Conservation (phyloP, 495 filamentous ascomycete genomes). For the Lindgomyces ingoldianus region DNA sequence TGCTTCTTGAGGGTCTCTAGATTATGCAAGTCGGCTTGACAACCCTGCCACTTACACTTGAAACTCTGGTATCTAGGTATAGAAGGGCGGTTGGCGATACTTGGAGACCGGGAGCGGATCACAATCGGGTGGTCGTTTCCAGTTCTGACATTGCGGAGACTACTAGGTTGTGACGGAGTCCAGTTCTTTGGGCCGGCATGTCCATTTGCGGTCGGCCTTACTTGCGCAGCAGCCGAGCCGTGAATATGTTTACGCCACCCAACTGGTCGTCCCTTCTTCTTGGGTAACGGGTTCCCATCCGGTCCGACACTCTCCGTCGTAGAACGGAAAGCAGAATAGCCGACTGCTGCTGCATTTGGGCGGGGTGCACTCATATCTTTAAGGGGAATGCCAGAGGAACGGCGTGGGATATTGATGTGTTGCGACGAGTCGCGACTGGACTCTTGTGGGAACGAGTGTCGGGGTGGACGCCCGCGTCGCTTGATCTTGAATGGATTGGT, state of each 20-base stretch:
- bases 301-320: slow-evolving; percentile 9
- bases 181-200: slow-evolving; percentile 3
- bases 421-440: not conserved
- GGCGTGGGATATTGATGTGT: not conserved
- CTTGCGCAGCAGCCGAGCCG: slow-evolving; percentile 27
- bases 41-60: slow-evolving; percentile 65
- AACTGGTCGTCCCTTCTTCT: slow-evolving; percentile 48
- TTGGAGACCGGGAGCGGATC: slow-evolving; percentile 30
- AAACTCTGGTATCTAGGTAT: slow-evolving; percentile 50
- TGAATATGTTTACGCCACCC: slow-evolving; percentile 48
- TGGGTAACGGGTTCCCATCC: slow-evolving; percentile 39
- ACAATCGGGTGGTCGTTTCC: slow-evolving; percentile 9
- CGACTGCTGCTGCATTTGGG: slow-evolving; percentile 27
- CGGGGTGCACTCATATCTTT: slow-evolving; percentile 28
- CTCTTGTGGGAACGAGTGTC: slow-evolving; percentile 17
- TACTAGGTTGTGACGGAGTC: slow-evolving; percentile 27
- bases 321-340: slow-evolving; percentile 41
- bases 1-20: slow-evolving; percentile 69
- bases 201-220: slow-evolving; percentile 3
- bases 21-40: slow-evolving; percentile 73
- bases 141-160: slow-evolving; percentile 21
- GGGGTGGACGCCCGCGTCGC: slow-evolving; percentile 30
- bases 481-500: slow-evolving; percentile 30
- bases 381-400: not conserved
- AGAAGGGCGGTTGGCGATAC: not conserved